Conservation (phyloP, 441 rosid genomes). For the Dalechampia spathulata region DNA sequence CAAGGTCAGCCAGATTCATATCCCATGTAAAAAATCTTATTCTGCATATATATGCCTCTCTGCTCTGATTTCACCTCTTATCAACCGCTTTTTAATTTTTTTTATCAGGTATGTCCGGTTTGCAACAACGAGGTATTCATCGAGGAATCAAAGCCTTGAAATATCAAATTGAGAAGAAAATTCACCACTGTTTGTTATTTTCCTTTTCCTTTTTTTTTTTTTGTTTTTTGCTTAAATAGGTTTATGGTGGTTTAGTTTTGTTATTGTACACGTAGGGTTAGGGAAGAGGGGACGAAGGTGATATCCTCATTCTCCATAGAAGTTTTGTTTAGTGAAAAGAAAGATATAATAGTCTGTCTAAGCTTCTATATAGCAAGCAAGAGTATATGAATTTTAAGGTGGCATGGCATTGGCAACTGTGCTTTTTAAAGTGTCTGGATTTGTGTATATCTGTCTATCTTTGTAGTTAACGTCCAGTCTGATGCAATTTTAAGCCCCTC, state of each 20-base stretch:
- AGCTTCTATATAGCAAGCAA: slow-evolving; percentile 17
- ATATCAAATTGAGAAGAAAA: slow-evolving; percentile 8
- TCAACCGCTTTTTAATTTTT: slow-evolving; percentile 3
- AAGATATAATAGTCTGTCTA: not conserved
- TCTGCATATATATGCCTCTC: not conserved
- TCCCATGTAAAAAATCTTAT: not conserved
- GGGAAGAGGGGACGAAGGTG: slow-evolving; percentile 18
- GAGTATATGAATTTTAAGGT: slow-evolving; percentile 12
- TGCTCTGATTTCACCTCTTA: slow-evolving; percentile 1
- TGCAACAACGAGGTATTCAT: slow-evolving; percentile 58
- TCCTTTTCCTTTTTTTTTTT: slow-evolving; percentile 1
- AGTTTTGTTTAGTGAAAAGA: slow-evolving; percentile 16
- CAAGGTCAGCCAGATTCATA: slow-evolving; percentile 32
- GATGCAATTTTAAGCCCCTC: too few relatives aligned
- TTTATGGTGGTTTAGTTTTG: slow-evolving; percentile 6
- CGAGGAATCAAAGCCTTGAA: slow-evolving; percentile 32
- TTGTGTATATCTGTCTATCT: too few relatives aligned
- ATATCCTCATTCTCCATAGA: slow-evolving; percentile 19
- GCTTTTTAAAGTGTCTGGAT: too few relatives aligned
- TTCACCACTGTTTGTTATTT: not conserved
- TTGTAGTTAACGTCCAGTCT: too few relatives aligned
- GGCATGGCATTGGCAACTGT: too few relatives aligned
- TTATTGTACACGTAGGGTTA: slow-evolving; percentile 21
- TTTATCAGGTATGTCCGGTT: slow-evolving; percentile 59
- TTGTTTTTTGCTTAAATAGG: not conserved